These are phyloP conservation scores for Fusarium heterosporum DNA, from an alignment of 2,329 filamentous ascomycete genomes.

Conservation along the genomic window DNA sequence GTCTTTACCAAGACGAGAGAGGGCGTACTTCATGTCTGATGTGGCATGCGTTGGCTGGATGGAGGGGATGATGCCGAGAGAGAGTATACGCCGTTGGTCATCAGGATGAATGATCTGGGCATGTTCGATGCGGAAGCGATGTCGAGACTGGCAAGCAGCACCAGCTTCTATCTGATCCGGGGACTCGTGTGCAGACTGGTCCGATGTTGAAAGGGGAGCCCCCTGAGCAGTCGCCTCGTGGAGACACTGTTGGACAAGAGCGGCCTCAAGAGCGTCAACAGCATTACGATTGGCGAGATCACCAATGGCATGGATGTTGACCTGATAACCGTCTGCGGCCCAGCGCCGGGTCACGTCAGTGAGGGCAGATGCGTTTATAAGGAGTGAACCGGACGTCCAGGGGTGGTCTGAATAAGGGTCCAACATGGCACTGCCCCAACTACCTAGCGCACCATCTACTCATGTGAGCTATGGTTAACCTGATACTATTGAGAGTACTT, in stretches of 20 bases:
- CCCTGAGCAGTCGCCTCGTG: conserved; percentile 43
- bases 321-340: conserved; percentile 72
- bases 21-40: conserved; percentile 76
- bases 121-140: conserved; percentile 77
- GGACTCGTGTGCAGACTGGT: conserved; percentile 4
- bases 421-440: conserved; percentile 78
- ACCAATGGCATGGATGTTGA: conserved; percentile 79
- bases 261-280: conserved; percentile 70
- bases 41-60: conserved; percentile 80
- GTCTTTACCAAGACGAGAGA: conserved; percentile 66
- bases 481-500: conserved; percentile 32
- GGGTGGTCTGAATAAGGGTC: conserved; percentile 75
- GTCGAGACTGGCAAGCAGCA: conserved; percentile 63
- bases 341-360: conserved; percentile 66
- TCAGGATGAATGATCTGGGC: conserved; percentile 75
- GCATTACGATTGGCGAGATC: conserved; percentile 75
- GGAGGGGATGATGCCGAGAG: conserved; percentile 72
- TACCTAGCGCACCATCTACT: conserved; percentile 74
- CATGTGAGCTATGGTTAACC: not conserved
- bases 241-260: conserved; percentile 66
- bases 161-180: conserved; percentile 46
- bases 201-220: conserved; percentile 4
- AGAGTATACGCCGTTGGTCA: conserved; percentile 70
- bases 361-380: conserved; percentile 72
- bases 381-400: conserved; percentile 70